Conservation (phyloP, 129 eudicot species). For the Flaveria bidentis region DNA sequence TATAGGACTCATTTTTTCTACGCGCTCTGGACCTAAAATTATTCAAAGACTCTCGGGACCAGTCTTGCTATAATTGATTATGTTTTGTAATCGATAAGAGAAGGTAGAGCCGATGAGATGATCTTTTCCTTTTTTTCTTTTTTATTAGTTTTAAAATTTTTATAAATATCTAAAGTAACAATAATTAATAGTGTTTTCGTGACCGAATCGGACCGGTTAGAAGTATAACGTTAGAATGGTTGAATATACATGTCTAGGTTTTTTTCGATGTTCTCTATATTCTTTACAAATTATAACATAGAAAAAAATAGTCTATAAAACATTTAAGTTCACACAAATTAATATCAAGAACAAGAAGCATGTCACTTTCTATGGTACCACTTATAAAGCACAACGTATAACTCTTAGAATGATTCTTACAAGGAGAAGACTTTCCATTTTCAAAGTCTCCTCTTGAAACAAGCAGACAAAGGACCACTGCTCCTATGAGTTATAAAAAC, state of each 20-base stretch:
- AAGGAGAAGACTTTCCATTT: constrained; percentile 18
- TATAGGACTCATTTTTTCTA: too few relatives aligned
- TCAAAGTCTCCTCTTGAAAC: constrained; percentile 19
- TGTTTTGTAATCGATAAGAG: neutral
- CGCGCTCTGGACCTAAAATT: too few relatives aligned
- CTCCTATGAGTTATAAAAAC: neutral
- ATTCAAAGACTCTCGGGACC: too few relatives aligned
- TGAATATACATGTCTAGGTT: neutral
- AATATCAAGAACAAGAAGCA: neutral
- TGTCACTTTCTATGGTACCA: neutral
- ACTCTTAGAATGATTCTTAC: neutral
- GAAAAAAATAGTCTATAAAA: neutral
- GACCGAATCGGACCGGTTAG: too few relatives aligned
- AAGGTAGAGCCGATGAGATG: neutral
- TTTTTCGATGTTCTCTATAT: neutral
- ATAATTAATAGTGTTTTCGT: too few relatives aligned
- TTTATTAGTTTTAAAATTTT: neutral
- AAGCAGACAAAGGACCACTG: constrained; percentile 9
- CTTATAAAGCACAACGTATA: neutral
- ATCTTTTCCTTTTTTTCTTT: neutral
- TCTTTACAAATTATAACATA: too few relatives aligned
- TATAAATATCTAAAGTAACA: neutral
- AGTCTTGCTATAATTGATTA: too few relatives aligned
- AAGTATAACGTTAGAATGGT: neutral
- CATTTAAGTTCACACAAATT: neutral